These are phyloP conservation scores for Umbelopsis sp. DNA, from an alignment of 192 early-diverging fungal genomes.

Conservation along the genomic window DNA sequence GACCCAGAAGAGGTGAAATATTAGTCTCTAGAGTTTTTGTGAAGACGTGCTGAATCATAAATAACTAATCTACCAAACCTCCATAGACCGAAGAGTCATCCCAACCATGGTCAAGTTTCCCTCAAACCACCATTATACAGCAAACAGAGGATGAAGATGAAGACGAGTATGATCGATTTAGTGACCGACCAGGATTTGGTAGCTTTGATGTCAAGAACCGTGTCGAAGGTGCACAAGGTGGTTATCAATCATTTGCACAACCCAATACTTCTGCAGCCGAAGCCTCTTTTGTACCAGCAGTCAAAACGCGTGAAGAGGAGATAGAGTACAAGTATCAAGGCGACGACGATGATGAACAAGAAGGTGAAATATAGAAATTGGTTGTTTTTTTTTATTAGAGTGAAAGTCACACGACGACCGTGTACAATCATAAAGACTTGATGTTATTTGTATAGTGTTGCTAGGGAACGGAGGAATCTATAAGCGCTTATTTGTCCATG, in stretches of 20 bases:
- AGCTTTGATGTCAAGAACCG: background rate
- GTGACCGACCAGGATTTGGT: background rate
- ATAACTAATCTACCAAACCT: background rate
- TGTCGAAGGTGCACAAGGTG: background rate
- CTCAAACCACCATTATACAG: background rate
- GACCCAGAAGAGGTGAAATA: background rate
- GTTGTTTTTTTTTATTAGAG: background rate
- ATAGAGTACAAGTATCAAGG: slow-evolving; percentile 12
- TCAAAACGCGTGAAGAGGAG: slow-evolving; percentile 11
- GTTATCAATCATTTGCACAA: background rate
- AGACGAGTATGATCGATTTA: slow-evolving; percentile 3
- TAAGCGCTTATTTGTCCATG: too few relatives aligned
- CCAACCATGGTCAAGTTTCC: background rate
- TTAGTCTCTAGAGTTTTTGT: background rate
- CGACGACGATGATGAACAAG: slow-evolving; percentile 8
- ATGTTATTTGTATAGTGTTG: background rate
- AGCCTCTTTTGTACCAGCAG: background rate
- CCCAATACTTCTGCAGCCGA: background rate
- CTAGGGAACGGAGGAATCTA: background rate
- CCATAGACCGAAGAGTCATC: background rate
- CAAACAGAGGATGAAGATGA: background rate
- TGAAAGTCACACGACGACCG: background rate
- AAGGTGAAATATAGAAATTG: slow-evolving; percentile 14
- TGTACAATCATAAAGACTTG: background rate
- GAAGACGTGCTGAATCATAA: too few relatives aligned